Conservation (phyloP, 2,329 filamentous ascomycete genomes). For the Nectriaceae sp. region DNA sequence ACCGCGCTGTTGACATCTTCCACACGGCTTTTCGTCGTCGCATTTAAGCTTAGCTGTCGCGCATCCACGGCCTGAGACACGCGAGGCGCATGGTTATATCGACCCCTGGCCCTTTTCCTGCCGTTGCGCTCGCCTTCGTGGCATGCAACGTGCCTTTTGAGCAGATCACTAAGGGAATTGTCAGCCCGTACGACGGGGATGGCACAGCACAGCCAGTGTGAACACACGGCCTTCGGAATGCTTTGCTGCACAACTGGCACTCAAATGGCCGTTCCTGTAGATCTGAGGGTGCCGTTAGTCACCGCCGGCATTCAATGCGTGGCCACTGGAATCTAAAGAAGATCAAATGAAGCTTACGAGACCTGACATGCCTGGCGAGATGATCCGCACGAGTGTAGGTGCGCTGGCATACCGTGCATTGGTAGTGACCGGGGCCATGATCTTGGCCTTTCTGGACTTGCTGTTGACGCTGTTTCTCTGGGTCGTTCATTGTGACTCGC, state of each 20-base stretch:
- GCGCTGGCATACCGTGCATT: conserved; percentile 19
- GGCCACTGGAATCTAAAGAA: too few species aligned
- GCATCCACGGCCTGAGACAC: conserved; percentile 18
- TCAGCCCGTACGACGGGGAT: neutral
- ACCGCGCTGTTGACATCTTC: conserved; percentile 10
- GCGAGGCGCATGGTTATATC: conserved; percentile 9
- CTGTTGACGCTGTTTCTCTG: too few species aligned
- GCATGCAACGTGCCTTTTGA: conserved; percentile 15
- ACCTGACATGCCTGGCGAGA: conserved; percentile 18
- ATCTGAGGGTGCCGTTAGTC: conserved; percentile 3
- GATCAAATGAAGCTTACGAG: conserved; percentile 17
- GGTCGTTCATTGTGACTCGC: too few species aligned
- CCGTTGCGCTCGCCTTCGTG: conserved; percentile 12
- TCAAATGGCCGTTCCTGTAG: conserved; percentile 19
- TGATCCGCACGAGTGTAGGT: conserved; percentile 19
- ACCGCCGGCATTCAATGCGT: neutral
- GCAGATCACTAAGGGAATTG: conserved; percentile 11
- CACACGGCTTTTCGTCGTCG: conserved; percentile 15
- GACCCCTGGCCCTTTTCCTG: conserved; percentile 12
- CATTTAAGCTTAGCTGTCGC: conserved; percentile 16
- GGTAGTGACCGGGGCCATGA: too few species aligned
- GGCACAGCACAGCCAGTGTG: too few species aligned
- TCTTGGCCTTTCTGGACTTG: too few species aligned
- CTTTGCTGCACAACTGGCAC: conserved; percentile 18
- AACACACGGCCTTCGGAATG: conserved; percentile 35